Evolutionary conservation across 768 basidiomycete species (phyloP).

Genomic region (Daedalea quercina): DNA sequence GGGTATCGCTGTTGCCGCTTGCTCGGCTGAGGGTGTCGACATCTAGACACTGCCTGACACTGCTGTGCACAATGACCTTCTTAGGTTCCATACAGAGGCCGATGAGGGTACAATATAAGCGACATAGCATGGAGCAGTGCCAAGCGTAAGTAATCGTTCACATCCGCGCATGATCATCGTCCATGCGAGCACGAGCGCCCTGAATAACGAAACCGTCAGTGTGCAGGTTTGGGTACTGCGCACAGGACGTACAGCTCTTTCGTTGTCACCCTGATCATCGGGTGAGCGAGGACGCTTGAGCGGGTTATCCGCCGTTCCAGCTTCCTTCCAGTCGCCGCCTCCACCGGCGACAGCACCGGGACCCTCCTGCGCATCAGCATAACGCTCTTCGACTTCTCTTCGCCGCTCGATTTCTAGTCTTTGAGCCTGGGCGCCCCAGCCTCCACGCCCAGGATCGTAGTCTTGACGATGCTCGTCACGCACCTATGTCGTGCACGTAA

Average conservation of each 20-base stretch:
- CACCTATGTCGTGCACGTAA: conserved; percentile 30
- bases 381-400: conserved; percentile 81
- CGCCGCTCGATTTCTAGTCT: conserved; percentile 65
- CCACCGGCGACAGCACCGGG: conserved; percentile 79
- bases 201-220: conserved; percentile 21
- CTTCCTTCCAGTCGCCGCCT: conserved; percentile 81
- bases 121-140: no score
- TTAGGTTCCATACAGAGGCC: no score
- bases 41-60: no score
- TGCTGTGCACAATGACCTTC: no score
- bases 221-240: conserved; percentile 4
- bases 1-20: no score
- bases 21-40: no score
- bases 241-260: conserved; percentile 41
- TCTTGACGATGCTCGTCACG: conserved; percentile 96
- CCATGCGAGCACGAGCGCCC: conserved; percentile 49
- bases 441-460: conserved; percentile 94
- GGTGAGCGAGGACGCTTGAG: conserved; percentile 73
- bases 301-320: conserved; percentile 31
- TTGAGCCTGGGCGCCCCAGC: conserved; percentile 88
- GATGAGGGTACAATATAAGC: background rate
- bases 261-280: conserved; percentile 63
- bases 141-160: conserved; percentile 12
- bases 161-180: conserved; percentile 67
- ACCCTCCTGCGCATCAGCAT: conserved; percentile 72